Percentiles rank a stretch among this genome's conserved stretches.
phyloP scores from a whole-genome alignment of 2,329 filamentous ascomycete species.

The Xylaria sp. region DNA sequence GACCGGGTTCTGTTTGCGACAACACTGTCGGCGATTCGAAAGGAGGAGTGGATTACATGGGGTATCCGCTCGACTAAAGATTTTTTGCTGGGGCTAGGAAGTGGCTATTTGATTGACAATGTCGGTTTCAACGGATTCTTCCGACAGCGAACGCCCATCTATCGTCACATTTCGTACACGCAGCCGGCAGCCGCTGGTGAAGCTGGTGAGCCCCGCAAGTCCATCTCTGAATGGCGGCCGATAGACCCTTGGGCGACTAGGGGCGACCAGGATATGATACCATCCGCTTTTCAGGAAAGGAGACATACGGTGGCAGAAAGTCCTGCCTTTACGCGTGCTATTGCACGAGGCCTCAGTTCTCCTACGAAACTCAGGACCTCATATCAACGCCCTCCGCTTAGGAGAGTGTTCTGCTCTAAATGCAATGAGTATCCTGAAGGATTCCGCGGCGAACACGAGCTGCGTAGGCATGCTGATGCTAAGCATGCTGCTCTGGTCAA shows the following conservation, averaged over 20 bases:
- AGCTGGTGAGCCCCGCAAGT: conserved; percentile 45
- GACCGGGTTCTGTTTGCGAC: conserved; percentile 52
- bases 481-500: conserved; percentile 62
- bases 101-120: conserved; percentile 47
- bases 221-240: conserved; percentile 47
- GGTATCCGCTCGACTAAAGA: conserved; percentile 55
- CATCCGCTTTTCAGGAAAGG: conserved; percentile 40
- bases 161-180: conserved; percentile 40
- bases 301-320: conserved; percentile 56
- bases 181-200: conserved; percentile 43
- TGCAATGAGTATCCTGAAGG: conserved; percentile 85
- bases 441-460: conserved; percentile 89
- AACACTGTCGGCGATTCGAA: conserved; percentile 52
- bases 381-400: conserved; percentile 63
- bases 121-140: conserved; percentile 50
- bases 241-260: conserved; percentile 47
- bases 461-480: conserved; percentile 69
- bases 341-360: conserved; percentile 49
- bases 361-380: conserved; percentile 51
- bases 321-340: conserved; percentile 48
- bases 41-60: conserved; percentile 53
- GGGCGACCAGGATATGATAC: conserved; percentile 36
- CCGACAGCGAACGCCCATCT: conserved; percentile 45
- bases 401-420: conserved; percentile 75
- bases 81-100: conserved; percentile 57